These are phyloP conservation scores for Chlorella sp. DNA, from an alignment of 139 green algal species.

Conservation along the genomic window DNA sequence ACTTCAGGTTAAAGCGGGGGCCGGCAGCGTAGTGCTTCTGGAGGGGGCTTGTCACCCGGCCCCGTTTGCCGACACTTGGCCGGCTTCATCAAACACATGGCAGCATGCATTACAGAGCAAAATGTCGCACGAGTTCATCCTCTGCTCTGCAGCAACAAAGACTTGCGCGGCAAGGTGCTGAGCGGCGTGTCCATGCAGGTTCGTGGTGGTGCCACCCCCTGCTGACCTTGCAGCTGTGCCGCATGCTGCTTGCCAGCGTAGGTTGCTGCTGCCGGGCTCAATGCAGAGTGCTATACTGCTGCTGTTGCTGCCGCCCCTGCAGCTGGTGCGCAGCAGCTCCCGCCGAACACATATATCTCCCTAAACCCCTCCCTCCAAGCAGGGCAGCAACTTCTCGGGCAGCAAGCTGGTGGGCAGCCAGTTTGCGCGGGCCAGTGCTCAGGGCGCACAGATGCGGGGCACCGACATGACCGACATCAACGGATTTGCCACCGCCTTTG, in stretches of 20 bases:
- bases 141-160: constrained; percentile 21
- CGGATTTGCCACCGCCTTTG: constrained; percentile 56
- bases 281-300: too few species aligned
- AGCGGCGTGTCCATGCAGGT: constrained; percentile 55
- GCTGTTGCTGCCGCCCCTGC: background rate
- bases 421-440: constrained; percentile 54
- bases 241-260: background rate
- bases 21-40: too few species aligned
- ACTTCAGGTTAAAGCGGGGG: constrained; percentile 28
- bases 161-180: constrained; percentile 62
- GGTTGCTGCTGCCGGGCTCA: background rate
- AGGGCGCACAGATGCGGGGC: constrained; percentile 34
- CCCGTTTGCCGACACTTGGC: too few species aligned
- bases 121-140: too few species aligned
- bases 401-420: constrained; percentile 53
- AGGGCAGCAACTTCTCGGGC: constrained; percentile 52
- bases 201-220: too few species aligned
- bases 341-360: background rate
- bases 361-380: background rate
- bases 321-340: background rate
- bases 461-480: constrained; percentile 65
- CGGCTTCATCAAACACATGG: too few species aligned
- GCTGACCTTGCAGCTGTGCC: background rate
- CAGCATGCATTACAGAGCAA: too few species aligned
- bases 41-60: too few species aligned